Percentiles rank a stretch among this genome's conserved stretches.
Conservation (phyloP, 2,329 filamentous ascomycete genomes). For the Arthrobotrys conoides region DNA sequence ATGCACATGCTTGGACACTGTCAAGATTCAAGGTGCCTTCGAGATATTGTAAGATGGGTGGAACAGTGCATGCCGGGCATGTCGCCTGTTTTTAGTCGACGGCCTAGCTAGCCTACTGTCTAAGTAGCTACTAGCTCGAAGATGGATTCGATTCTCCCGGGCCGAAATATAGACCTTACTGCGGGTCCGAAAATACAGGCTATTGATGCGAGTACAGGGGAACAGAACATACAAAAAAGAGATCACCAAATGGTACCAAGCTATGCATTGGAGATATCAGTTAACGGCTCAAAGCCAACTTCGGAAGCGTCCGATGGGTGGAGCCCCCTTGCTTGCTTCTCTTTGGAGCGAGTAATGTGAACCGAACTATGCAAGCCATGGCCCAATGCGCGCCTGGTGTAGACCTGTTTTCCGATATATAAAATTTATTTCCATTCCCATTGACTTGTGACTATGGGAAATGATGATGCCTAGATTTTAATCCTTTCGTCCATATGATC, state of each 20-base stretch:
- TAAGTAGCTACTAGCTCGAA: conserved; percentile 2
- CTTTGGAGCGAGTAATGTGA: conserved; percentile 12
- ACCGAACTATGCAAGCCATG: conserved; percentile 5
- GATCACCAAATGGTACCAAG: neutral
- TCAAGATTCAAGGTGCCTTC: conserved; percentile 2
- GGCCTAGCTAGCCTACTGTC: too few relatives aligned
- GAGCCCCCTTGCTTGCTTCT: conserved; percentile 25
- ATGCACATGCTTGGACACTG: neutral
- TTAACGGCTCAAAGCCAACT: neutral
- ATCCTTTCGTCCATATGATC: conserved; percentile 1
- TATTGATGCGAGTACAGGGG: neutral
- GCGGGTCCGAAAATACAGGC: neutral
- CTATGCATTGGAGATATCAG: neutral
- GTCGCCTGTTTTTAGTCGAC: conserved; percentile 23
- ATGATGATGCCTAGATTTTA: neutral
- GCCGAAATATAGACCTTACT: conserved; percentile 24
- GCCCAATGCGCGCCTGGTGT: conserved; percentile 17
- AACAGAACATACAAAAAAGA: neutral
- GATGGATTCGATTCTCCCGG: conserved; percentile 13
- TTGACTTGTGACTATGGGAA: neutral
- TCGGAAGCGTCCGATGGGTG: conserved; percentile 15
- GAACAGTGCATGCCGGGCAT: conserved; percentile 6
- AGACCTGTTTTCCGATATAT: neutral
- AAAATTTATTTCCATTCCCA: conserved; percentile 6
- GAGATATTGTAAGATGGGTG: conserved; percentile 8